Evolutionary conservation across 23 red algal genomes (phyloP).

Genomic region (Agarophyton chilense): DNA sequence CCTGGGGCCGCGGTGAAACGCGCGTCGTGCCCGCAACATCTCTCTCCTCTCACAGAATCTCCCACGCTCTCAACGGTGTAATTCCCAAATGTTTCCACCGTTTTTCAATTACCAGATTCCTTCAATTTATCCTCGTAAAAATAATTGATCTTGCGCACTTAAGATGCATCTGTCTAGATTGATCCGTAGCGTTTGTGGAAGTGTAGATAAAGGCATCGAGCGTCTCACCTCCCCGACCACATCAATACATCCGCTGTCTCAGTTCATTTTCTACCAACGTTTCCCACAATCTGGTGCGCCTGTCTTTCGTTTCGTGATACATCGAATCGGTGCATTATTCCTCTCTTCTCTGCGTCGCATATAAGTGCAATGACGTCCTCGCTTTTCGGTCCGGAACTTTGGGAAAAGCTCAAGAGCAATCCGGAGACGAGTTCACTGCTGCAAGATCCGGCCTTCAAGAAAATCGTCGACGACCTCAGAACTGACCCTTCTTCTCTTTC

Average conservation of each 20-base stretch:
- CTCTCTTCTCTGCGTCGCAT: neutral
- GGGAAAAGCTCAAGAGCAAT: slow-evolving; percentile 69
- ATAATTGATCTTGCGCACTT: neutral
- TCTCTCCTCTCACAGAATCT: neutral
- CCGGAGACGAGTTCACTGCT: slow-evolving; percentile 61
- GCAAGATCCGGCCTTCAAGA: slow-evolving; percentile 66
- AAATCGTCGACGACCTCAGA: slow-evolving; percentile 60
- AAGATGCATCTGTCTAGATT: neutral
- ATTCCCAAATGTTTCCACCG: too few species aligned
- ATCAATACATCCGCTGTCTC: too few species aligned
- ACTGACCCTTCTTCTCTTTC: slow-evolving; percentile 67
- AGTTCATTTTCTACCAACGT: too few species aligned
- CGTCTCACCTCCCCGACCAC: too few species aligned
- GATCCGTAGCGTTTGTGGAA: neutral
- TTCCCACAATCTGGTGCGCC: too few species aligned
- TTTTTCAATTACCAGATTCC: neutral
- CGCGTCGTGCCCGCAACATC: neutral
- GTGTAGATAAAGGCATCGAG: neutral
- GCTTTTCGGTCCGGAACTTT: slow-evolving; percentile 81
- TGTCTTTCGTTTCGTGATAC: too few species aligned
- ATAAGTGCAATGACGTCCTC: neutral
- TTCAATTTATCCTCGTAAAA: neutral
- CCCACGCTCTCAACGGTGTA: neutral
- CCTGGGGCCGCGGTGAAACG: neutral
- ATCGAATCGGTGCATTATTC: too few species aligned